Base-by-base conservation (phyloP, 176 grass and related monocot genomes). In the Miscanthus lutarioriparius region DNA sequence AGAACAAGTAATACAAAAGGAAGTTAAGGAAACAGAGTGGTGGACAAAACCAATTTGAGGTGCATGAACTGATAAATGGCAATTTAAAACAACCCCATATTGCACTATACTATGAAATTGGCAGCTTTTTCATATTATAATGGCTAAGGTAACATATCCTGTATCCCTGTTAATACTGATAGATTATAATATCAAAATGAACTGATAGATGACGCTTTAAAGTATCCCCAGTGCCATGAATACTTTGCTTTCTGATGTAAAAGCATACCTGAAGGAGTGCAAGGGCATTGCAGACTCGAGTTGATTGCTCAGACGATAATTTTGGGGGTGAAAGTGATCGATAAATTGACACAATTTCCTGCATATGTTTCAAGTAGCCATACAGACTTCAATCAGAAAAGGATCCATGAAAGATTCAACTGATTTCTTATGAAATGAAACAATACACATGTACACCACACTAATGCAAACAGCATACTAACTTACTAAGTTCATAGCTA, bases 281-380 rank as follows among this genome's bases (percentile, higher is more conserved):
- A 85, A 98, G 91, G 45, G 89, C 96, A 72, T 98, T 95, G 89
- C 96, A 98, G 58, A 95, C 93, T 53, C 93, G 87, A 85, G 92
- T 98, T 87, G 96, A 98, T 78, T 90, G 91, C 33, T 22, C 90
- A 67, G 88, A 81, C 2, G 89, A 93, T 44, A 98, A 82, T 68
- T 91, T 95, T 67, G 93, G 87, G 5, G 78, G 85, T 74, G 86
- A 94, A 92, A 98, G 86, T 69, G 78, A 81, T 76, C 75, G 88
- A 47, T 96, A 98, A 41, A 96, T 88, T 62, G 91, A 92, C 67
- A 98, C 75, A 66, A 94, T 98, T 72, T 98, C 93, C 93, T 98
- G 89, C 78, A 78, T 53, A 70, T 40, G 62, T 82, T 78, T 82
- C 72, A 87, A 85, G 67, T 32, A 54, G 41, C 43, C 20, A 75